Base-by-base conservation (phyloP, 176 grass and related monocot species). In the Paspalum vaginatum region DNA sequence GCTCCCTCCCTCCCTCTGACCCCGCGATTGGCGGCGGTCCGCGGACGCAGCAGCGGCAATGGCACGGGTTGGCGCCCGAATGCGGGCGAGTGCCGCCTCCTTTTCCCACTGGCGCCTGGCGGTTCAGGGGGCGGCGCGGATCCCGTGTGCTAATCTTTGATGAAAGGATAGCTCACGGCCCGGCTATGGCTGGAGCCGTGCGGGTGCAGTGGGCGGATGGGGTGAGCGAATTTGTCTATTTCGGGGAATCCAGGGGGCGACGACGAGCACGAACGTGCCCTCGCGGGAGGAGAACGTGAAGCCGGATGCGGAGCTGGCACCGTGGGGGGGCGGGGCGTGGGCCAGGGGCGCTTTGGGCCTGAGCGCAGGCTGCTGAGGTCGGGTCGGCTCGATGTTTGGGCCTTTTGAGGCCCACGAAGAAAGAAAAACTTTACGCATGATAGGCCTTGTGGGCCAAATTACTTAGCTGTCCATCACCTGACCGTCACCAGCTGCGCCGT, bases 21-120 rank as follows among this genome's bases (percentile, higher is more conserved):
- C 18, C 20, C 47, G 32, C 48, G 47, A 80, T 61, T 37, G 49
- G 38, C 55, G 61, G 56, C 65, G 41, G 80, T 4, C 38, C 10
- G 65, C 78, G 50, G n/a, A 42, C 53, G 49, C 39, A 46, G n/a
- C n/a, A n/a, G 52, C 26, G 68, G 63, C 50, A 65, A 78, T 85
- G 81, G 61, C 61, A 63, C 47, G 61, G 26, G 27, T 15, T 13
- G 65, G 71, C 47, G 41, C n/a, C 20, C 75, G 48, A 47, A 61
- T 65, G 76, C 47, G 26, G 32, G 10, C 9, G 8, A 25, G 22
- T 65, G 32, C 32, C 16, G 67, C 15, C 39, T 54, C 52, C 65
- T 47, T 48, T 6, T 70, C 46, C 39, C 41, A 44, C 41, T 40
- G 32, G 32, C 32, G 32, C 26, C 41, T 40, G 32, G 32, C 32